Base-by-base conservation (phyloP, 1,284 basidiomycete genomes). In the Malassezia vespertilionis region DNA sequence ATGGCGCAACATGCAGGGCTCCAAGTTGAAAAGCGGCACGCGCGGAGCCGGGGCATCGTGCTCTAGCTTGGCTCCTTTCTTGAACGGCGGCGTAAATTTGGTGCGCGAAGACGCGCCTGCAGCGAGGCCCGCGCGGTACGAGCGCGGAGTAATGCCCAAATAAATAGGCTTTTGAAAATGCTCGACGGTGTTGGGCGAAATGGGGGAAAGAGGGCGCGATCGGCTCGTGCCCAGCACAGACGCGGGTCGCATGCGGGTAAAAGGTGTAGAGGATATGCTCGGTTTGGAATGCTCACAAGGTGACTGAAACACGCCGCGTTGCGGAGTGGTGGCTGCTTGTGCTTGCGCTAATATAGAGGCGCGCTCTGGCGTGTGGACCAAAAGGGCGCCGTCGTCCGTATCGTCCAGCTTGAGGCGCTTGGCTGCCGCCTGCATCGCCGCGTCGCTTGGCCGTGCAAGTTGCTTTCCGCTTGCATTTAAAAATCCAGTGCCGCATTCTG, bases 1-100 rank as follows among this genome's bases (percentile, higher is more conserved):
- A 14, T 20, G 28, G 4, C 47, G 47, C n/a, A n/a, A n/a, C n/a
- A n/a, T n/a, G n/a, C n/a, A n/a, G n/a, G n/a, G n/a, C 14, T 7
- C 14, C 4, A 49, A 22, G 18, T 37, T 22, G 39, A 38, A 49
- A 12, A 49, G 11, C 37, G 26, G 26, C 31, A 20, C 33, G 23
- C 31, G 33, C 20, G 12, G 37, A n/a, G 20, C 23, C 3, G 41
- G 14, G 21, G 20, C 2, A 4, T 20, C 20, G 17, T 18, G 36
- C 17, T 10, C 9, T 31, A 30, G 27, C n/a, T n/a, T n/a, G 30
- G 30, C 27, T 5, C 55, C 56, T 10, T 36, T 33, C 30, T 60
- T 63, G 50, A 63, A 63, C 0, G 61, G 61, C 4, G 61, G 52
- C n/a, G 52, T 52, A 23, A 63, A 63, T 15, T 33, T 41, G 2